A percentile compares a stretch with the other conserved stretches of the same genome.
These are phyloP conservation scores for Heliocybe sulcata DNA, from an alignment of 1,284 basidiomycete species.

Conservation along the genomic window DNA sequence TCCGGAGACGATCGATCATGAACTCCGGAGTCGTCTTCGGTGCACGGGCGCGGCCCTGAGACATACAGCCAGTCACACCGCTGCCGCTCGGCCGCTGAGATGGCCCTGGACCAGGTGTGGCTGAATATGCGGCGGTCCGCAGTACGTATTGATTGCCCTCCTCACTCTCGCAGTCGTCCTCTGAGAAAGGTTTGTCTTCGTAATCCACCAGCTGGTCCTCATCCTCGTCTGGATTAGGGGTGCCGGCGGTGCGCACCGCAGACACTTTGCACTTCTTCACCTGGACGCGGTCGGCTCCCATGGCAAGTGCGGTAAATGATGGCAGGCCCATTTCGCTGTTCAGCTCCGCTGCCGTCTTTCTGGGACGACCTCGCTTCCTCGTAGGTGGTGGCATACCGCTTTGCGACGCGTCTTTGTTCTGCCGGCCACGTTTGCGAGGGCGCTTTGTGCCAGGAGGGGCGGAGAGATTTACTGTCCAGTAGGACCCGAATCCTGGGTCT, in stretches of 20 bases:
- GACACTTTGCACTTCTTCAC: constrained; percentile 8
- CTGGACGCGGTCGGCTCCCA: constrained; percentile 1
- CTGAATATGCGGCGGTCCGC: neutral
- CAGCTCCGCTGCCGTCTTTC: constrained; percentile 21
- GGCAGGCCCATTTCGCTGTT: constrained; percentile 1
- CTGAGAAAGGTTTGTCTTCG: constrained; percentile 12
- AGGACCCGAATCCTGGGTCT: constrained; percentile 77
- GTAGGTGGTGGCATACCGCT: constrained; percentile 17
- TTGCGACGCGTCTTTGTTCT: constrained; percentile 36
- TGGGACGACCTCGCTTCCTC: constrained; percentile 42
- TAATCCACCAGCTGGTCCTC: constrained; percentile 21
- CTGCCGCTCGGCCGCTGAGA: neutral
- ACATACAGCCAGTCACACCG: neutral
- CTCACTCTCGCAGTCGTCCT: constrained; percentile 52
- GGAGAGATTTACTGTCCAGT: constrained; percentile 75
- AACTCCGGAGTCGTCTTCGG: constrained; percentile 10
- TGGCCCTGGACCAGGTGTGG: neutral
- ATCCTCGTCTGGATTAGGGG: neutral
- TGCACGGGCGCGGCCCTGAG: neutral
- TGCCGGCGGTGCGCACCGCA: constrained; percentile 16
- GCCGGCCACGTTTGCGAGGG: constrained; percentile 69
- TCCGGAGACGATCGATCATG: constrained; percentile 50
- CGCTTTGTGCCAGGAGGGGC: constrained; percentile 78
- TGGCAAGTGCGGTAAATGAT: neutral
- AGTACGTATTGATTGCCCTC: constrained; percentile 22